Base-by-base conservation (phyloP, 2,329 filamentous ascomycete genomes). In the Cercospora zeina region DNA sequence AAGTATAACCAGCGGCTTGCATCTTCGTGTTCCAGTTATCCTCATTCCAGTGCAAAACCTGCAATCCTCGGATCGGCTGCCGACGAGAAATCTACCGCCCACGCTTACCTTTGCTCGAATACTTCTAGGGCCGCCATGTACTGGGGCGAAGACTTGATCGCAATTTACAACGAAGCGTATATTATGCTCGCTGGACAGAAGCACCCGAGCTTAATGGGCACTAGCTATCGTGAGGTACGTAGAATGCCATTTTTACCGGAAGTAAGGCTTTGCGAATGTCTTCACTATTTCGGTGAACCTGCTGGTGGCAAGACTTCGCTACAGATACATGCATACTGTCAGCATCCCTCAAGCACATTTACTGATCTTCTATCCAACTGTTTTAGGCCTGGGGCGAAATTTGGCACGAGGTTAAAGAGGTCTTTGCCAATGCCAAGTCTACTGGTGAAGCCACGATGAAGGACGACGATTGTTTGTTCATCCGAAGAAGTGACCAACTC, bases 361-460 rank as follows among this genome's bases (percentile, higher is more conserved):
- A 47, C 42, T 47, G 27, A 53, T 34, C 27, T 39, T 34, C 24
- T 8, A n/a, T 53, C 14, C 45, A 10, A 87, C 11, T 14, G 27
- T 21, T 53, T 27, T 31, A 53, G 49, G 87, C 84, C 0, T 93
- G 89, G 89, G 66, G 80, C 0, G 90, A 93, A 72, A 88, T 93
- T 5, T 93, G 89, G 89, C 78, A 85, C 21, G 84, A 87, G 4
- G 81, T 93, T 10, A 82, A 86, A 65, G 86, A 86, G 1, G 82
- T 89, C 0, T 90, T 95, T 66, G 79, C 82, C 16, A 85, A 80
- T 63, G 90, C 90, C 0, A 84, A 83, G 74, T 76, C 83, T 39
- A 88, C 86, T 4, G 91, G 90, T 0, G 87, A 92, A 76, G 88
- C 90, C 0, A 91, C 87, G 0, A 90, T 93, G 88, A 93, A 92